These are phyloP conservation scores for Calcarisporium arbuscula DNA, from an alignment of 2,329 filamentous ascomycete species.

Conservation along the genomic window DNA sequence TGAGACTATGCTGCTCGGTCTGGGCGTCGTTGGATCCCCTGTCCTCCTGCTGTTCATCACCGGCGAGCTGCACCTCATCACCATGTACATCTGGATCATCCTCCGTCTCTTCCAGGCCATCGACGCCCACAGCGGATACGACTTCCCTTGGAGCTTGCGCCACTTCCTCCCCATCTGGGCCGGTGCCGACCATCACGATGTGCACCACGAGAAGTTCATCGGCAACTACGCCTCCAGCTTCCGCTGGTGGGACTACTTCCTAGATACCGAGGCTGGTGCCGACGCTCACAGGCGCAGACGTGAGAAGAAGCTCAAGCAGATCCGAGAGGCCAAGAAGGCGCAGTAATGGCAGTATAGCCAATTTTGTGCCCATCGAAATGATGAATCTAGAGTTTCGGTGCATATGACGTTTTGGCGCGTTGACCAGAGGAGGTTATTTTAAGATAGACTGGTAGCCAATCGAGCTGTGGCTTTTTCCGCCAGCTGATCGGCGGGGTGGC, in stretches of 20 bases:
- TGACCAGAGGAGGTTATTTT: too few relatives aligned
- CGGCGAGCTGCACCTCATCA: slow-evolving; percentile 84
- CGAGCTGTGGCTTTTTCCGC: slow-evolving; percentile 14
- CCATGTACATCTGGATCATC: slow-evolving; percentile 96
- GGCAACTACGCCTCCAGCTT: slow-evolving; percentile 98
- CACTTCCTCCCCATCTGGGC: slow-evolving; percentile 98
- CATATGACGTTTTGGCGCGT: not conserved
- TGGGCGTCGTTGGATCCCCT: slow-evolving; percentile 77
- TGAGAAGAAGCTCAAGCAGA: slow-evolving; percentile 64
- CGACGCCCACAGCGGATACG: slow-evolving; percentile 94
- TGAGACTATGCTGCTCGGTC: slow-evolving; percentile 88
- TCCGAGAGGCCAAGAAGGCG: slow-evolving; percentile 57
- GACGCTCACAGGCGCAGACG: slow-evolving; percentile 80
- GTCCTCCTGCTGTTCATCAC: slow-evolving; percentile 80
- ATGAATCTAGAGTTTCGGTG: not conserved
- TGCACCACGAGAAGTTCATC: slow-evolving; percentile 97
- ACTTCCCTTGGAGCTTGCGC: slow-evolving; percentile 95
- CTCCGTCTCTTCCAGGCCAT: slow-evolving; percentile 94
- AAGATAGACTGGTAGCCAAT: slow-evolving; percentile 10
- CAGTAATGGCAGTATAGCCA: slow-evolving; percentile 40
- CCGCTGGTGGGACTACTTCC: slow-evolving; percentile 94
- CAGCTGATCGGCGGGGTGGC: slow-evolving; percentile 14
- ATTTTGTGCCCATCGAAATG: not conserved
- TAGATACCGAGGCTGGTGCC: slow-evolving; percentile 89
- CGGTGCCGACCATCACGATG: slow-evolving; percentile 91